Percentiles rank a stretch among this genome's conserved stretches.
These are phyloP conservation scores for Penicillium coprophilum DNA, from an alignment of 495 filamentous ascomycete species.

Conservation along the genomic window DNA sequence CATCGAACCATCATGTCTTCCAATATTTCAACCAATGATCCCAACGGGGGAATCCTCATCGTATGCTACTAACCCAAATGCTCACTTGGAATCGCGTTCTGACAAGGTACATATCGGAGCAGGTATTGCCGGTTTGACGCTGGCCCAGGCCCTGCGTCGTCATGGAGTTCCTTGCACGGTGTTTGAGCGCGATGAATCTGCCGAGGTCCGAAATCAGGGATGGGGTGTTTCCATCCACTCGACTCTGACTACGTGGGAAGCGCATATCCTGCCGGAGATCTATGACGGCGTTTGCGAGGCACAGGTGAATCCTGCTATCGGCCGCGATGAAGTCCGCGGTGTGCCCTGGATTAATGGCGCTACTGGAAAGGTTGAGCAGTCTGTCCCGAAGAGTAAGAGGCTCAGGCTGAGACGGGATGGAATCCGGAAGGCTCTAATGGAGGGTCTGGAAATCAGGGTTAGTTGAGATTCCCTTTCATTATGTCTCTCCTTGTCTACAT, in stretches of 20 bases:
- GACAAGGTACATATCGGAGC: conserved; percentile 30
- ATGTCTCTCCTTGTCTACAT: background rate
- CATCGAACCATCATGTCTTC: background rate
- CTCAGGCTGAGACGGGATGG: background rate
- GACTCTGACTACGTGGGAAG: conserved; percentile 29
- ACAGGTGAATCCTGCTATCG: background rate
- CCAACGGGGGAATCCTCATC: background rate
- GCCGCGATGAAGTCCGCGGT: background rate
- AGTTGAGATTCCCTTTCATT: background rate
- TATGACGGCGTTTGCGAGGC: background rate
- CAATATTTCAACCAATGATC: background rate
- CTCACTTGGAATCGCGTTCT: background rate
- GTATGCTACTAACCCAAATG: background rate
- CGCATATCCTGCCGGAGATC: background rate
- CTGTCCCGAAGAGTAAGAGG: background rate
- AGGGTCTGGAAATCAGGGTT: background rate
- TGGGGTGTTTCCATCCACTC: conserved; percentile 55
- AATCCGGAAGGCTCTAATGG: background rate
- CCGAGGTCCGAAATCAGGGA: conserved; percentile 36
- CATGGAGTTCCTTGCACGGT: conserved; percentile 35
- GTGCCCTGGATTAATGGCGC: background rate
- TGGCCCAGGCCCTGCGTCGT: conserved; percentile 52
- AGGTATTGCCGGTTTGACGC: conserved; percentile 50
- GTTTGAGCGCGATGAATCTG: conserved; percentile 45
- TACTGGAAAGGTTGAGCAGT: conserved; percentile 1